A percentile compares a stretch with the other conserved stretches of the same genome.
These are phyloP conservation scores for Ceratopteris richardii DNA, from an alignment of 75 land plant genomes.

Conservation along the genomic window DNA sequence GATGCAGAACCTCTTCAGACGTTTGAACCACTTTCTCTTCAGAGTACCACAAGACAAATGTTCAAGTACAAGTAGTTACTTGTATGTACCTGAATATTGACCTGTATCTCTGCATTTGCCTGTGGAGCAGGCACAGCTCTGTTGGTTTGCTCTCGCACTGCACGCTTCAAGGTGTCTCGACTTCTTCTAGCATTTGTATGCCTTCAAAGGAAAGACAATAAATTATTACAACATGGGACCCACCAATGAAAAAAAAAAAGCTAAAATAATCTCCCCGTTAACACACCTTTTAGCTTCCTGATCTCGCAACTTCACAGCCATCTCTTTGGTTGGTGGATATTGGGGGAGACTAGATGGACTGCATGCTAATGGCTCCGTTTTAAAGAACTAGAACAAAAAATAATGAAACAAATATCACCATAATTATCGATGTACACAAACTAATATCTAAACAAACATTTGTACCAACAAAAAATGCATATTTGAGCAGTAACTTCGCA, in stretches of 20 bases:
- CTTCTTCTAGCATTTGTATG: neutral
- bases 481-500: neutral
- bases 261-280: neutral
- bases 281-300: conserved; percentile 60
- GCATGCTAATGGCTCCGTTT: conserved; percentile 66
- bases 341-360: conserved; percentile 75
- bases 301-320: conserved; percentile 60
- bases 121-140: conserved; percentile 80
- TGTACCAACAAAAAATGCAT: neutral
- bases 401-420: neutral
- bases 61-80: too few relatives aligned
- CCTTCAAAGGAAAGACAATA: too few relatives aligned
- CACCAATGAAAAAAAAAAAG: neutral
- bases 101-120: conserved; percentile 76
- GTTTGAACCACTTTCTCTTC: too few relatives aligned
- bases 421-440: too few relatives aligned
- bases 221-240: too few relatives aligned
- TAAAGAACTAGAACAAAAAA: conserved; percentile 52
- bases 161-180: conserved; percentile 32
- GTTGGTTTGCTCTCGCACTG: conserved; percentile 26
- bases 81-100: conserved; percentile 48
- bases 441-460: too few relatives aligned
- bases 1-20: too few relatives aligned
- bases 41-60: too few relatives aligned
- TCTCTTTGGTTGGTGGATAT: conserved; percentile 84